phyloP scores from a whole-genome alignment of 345 rosid genomes.

The Trapa bicornis region DNA sequence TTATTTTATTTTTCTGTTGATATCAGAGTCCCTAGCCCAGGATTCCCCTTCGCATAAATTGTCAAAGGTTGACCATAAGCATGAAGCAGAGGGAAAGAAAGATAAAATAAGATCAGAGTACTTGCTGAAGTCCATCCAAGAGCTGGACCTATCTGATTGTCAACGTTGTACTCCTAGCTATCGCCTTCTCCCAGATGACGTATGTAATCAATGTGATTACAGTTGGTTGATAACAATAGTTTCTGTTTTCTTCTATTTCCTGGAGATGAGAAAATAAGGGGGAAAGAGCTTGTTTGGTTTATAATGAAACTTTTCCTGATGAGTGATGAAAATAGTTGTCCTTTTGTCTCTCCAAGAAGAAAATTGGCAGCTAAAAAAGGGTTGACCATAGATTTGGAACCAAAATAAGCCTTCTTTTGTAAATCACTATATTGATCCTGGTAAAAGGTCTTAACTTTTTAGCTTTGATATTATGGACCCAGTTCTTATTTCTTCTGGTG shows the following conservation, averaged over 20 bases:
- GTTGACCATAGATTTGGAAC: not conserved
- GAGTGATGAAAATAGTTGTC: not conserved
- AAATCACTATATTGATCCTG: no score
- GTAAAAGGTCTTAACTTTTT: not conserved
- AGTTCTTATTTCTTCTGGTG: not conserved
- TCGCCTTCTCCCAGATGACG: constrained; percentile 84
- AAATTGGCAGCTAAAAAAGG: not conserved
- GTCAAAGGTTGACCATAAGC: constrained; percentile 53
- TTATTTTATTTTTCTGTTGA: constrained; percentile 5
- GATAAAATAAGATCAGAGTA: constrained; percentile 75
- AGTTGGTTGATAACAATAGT: not conserved
- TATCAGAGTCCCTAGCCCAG: constrained; percentile 51
- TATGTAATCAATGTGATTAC: constrained; percentile 17
- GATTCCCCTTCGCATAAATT: constrained; percentile 50
- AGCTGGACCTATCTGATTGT: constrained; percentile 89
- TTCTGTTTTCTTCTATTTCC: constrained; percentile 3
- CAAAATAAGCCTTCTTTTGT: not conserved
- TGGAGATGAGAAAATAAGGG: not conserved
- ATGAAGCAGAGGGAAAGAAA: constrained; percentile 49
- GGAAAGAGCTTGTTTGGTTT: not conserved
- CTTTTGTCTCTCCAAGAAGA: not conserved
- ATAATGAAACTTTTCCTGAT: not conserved
- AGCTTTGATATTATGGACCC: not conserved
- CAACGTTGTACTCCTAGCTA: constrained; percentile 91
- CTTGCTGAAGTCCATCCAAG: constrained; percentile 78